A percentile compares a stretch with the other conserved stretches of the same genome.
phyloP scores from a whole-genome alignment of 2,329 filamentous ascomycete species.

The Penicillium sp. region DNA sequence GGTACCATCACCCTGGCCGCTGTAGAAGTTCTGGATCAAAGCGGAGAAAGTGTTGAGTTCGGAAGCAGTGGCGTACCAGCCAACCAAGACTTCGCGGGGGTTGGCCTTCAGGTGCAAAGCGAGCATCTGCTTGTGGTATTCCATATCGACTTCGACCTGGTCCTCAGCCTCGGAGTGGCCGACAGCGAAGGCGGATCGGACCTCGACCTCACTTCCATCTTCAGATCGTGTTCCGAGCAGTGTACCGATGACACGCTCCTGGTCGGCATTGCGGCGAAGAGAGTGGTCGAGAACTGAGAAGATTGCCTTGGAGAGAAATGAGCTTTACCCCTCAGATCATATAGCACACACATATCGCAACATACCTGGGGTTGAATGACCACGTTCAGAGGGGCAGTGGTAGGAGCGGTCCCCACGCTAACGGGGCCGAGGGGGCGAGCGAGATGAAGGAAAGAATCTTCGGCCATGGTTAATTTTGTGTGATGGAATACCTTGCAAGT shows the following conservation, averaged over 20 bases:
- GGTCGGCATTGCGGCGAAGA: slow-evolving; percentile 84
- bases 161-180: slow-evolving; percentile 98
- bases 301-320: slow-evolving; percentile 50
- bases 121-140: slow-evolving; percentile 99
- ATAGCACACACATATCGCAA: slow-evolving; percentile 8
- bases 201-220: slow-evolving; percentile 94
- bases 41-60: slow-evolving; percentile 98
- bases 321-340: slow-evolving; percentile 16
- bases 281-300: slow-evolving; percentile 82
- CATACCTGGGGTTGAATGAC: slow-evolving; percentile 92
- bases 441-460: slow-evolving; percentile 90
- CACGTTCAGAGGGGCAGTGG: slow-evolving; percentile 87
- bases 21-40: slow-evolving; percentile 99
- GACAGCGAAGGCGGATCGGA: slow-evolving; percentile 94
- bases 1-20: slow-evolving; percentile 91
- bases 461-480: slow-evolving; percentile 68
- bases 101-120: slow-evolving; percentile 89
- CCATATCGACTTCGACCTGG: slow-evolving; percentile 98
- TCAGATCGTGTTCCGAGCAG: slow-evolving; percentile 90
- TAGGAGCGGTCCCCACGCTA: slow-evolving; percentile 74
- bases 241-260: slow-evolving; percentile 94
- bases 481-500: slow-evolving; percentile 20
- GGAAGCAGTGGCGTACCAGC: slow-evolving; percentile 96
- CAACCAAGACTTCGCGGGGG: slow-evolving; percentile 89
- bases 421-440: slow-evolving; percentile 86